Evolutionary conservation across 768 basidiomycete genomes (phyloP).

Genomic region (Inosperma sp.): DNA sequence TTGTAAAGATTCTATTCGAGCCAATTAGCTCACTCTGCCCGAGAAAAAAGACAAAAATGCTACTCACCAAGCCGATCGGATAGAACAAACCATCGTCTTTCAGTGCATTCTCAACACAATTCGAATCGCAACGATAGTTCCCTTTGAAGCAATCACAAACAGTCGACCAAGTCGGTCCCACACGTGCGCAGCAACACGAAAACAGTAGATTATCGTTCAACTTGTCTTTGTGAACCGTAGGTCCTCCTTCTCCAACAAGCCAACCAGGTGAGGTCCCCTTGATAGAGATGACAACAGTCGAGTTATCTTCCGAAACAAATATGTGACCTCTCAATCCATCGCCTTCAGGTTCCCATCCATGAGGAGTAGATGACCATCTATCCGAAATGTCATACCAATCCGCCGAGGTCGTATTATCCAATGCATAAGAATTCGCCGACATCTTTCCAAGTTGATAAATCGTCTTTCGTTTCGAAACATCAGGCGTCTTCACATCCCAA

Average conservation of each 20-base stretch:
- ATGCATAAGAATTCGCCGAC: slow-evolving; percentile 76
- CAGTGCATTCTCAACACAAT: slow-evolving; percentile 75
- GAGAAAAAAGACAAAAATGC: neutral
- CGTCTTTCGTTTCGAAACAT: slow-evolving; percentile 67
- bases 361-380: slow-evolving; percentile 58
- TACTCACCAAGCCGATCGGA: slow-evolving; percentile 71
- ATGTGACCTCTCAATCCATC: slow-evolving; percentile 92
- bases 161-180: slow-evolving; percentile 91
- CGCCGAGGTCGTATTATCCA: slow-evolving; percentile 35
- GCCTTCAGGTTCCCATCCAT: slow-evolving; percentile 88
- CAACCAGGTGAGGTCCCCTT: slow-evolving; percentile 90
- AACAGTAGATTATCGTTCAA: slow-evolving; percentile 94
- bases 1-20: slow-evolving; percentile 82
- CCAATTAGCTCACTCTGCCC: neutral
- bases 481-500: slow-evolving; percentile 61
- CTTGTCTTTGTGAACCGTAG: slow-evolving; percentile 86
- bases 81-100: slow-evolving; percentile 88
- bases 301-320: slow-evolving; percentile 79
- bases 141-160: slow-evolving; percentile 87
- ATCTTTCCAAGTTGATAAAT: slow-evolving; percentile 82
- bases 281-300: slow-evolving; percentile 80
- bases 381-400: slow-evolving; percentile 70
- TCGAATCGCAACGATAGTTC: slow-evolving; percentile 69
- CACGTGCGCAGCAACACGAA: slow-evolving; percentile 92
- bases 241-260: slow-evolving; percentile 65